Evolutionary conservation across 176 grass and related monocot species (phyloP).

Genomic region (Urochloa ruziziensis): DNA sequence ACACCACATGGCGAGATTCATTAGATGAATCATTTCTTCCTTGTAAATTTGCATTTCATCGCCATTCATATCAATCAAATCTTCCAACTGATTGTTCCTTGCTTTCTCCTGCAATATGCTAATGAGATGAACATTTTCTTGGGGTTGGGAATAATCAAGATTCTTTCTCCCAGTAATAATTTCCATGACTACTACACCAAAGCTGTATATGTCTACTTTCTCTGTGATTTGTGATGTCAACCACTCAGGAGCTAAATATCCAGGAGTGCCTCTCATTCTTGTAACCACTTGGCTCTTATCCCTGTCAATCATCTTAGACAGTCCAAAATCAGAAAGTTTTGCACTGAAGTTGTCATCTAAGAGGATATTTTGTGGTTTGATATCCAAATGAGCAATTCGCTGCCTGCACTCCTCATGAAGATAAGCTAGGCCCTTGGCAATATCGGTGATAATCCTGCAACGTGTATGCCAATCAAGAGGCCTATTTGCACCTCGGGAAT

Average conservation of each 20-base stretch:
- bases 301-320: constrained; percentile 63
- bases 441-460: constrained; percentile 27
- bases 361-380: constrained; percentile 73
- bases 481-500: constrained; percentile 4
- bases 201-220: constrained; percentile 76
- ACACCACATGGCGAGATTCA: constrained; percentile 68
- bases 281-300: constrained; percentile 44
- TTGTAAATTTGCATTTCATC: constrained; percentile 21
- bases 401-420: constrained; percentile 64
- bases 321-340: constrained; percentile 69
- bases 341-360: constrained; percentile 59
- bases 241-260: constrained; percentile 75
- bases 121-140: constrained; percentile 45
- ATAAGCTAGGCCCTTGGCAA: constrained; percentile 61
- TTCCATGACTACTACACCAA: constrained; percentile 64
- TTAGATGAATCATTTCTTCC: constrained; percentile 36
- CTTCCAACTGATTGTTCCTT: constrained; percentile 6
- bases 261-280: constrained; percentile 46
- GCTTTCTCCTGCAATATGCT: constrained; percentile 42
- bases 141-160: constrained; percentile 40
- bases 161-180: constrained; percentile 56
- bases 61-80: constrained; percentile 28
- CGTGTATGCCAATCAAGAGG: constrained; percentile 47
- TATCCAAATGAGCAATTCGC: constrained; percentile 66
- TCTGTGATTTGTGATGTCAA: constrained; percentile 55